phyloP scores from a whole-genome alignment of 768 basidiomycete species.

The Cystobasidium onofrii region DNA sequence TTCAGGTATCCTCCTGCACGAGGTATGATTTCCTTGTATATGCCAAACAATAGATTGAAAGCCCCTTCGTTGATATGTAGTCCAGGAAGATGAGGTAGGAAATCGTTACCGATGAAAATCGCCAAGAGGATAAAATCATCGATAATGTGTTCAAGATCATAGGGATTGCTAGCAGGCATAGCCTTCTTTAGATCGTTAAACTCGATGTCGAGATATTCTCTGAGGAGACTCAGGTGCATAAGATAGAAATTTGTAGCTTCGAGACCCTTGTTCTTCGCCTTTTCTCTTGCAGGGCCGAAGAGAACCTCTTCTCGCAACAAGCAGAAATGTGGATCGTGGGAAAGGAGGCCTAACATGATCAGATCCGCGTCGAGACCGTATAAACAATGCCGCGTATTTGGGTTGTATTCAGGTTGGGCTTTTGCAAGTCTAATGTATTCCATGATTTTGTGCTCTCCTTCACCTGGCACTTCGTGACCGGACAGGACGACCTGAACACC shows the following conservation, averaged over 20 bases:
- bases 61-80: conserved; percentile 97
- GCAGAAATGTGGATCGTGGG: conserved; percentile 98
- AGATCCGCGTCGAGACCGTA: conserved; percentile 98
- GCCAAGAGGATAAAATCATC: conserved; percentile 96
- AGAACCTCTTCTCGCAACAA: conserved; percentile 95
- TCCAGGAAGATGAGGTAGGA: conserved; percentile 89
- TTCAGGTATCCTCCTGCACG: conserved; percentile 78
- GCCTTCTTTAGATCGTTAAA: conserved; percentile 54
- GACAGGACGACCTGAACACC: conserved; percentile 84
- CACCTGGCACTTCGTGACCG: conserved; percentile 92
- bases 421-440: conserved; percentile 92
- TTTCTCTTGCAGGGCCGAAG: conserved; percentile 77
- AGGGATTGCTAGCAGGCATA: conserved; percentile 51
- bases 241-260: conserved; percentile 88
- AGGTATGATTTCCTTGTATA: conserved; percentile 87
- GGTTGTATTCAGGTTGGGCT: conserved; percentile 91
- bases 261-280: conserved; percentile 46
- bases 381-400: conserved; percentile 91
- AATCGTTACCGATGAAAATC: conserved; percentile 96
- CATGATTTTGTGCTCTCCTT: conserved; percentile 99
- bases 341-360: conserved; percentile 93
- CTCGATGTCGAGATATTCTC: conserved; percentile 95
- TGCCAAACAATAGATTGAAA: conserved; percentile 80
- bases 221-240: conserved; percentile 82
- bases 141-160: conserved; percentile 85